Evolutionary conservation across 2,329 filamentous ascomycete species (phyloP).

Genomic region (Aspergillus fumigatiaffinis): DNA sequence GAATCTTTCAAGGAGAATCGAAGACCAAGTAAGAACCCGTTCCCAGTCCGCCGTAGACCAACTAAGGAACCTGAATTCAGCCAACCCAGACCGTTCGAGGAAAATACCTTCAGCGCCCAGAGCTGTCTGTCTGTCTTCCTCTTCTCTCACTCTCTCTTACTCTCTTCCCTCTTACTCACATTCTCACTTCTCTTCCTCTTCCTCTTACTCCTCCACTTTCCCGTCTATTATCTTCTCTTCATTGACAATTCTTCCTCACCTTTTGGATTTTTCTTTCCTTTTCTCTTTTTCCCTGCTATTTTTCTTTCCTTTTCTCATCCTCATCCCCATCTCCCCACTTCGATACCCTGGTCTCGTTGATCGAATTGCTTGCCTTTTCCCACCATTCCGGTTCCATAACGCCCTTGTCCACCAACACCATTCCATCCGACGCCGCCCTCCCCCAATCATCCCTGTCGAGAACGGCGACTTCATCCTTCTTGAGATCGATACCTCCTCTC

Average conservation of each 20-base stretch:
- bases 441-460: constrained; percentile 32
- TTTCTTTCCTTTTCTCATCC: constrained; percentile 22
- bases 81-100: background rate
- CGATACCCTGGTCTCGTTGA: constrained; percentile 18
- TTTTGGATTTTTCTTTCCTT: constrained; percentile 14
- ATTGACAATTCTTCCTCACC: constrained; percentile 6
- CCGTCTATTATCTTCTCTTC: constrained; percentile 19
- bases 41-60: too few species aligned
- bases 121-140: background rate
- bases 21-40: background rate
- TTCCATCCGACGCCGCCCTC: constrained; percentile 22
- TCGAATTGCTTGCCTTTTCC: constrained; percentile 12
- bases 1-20: background rate
- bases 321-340: constrained; percentile 8
- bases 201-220: constrained; percentile 20
- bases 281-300: constrained; percentile 16
- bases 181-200: constrained; percentile 7
- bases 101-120: background rate
- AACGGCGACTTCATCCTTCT: constrained; percentile 19
- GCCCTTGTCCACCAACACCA: constrained; percentile 13
- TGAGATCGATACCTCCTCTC: constrained; percentile 4
- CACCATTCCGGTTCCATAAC: constrained; percentile 20
- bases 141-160: background rate
- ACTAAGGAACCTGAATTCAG: background rate
- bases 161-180: constrained; percentile 2